These are phyloP conservation scores for Monosporozyma unispora DNA, from an alignment of 805 yeast genomes.

Conservation along the genomic window DNA sequence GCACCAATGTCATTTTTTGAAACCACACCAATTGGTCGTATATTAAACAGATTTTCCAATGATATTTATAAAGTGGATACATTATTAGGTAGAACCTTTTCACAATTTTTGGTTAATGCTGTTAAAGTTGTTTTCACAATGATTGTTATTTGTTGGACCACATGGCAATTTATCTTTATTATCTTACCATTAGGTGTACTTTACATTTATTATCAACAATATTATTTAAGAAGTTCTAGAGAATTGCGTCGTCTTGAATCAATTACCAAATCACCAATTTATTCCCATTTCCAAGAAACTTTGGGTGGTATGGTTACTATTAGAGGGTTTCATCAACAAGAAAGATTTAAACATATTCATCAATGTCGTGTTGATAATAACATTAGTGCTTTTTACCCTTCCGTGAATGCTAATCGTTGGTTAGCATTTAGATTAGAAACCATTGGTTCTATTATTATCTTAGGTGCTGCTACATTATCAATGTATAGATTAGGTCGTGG, in stretches of 20 bases:
- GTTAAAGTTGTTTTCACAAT: constrained; percentile 67
- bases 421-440: constrained; percentile 89
- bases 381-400: constrained; percentile 86
- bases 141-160: constrained; percentile 69
- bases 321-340: constrained; percentile 61
- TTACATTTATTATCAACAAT: constrained; percentile 66
- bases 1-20: constrained; percentile 96
- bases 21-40: constrained; percentile 91
- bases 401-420: constrained; percentile 94
- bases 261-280: constrained; percentile 69
- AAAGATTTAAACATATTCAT: constrained; percentile 56
- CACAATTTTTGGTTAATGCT: constrained; percentile 55
- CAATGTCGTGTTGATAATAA: constrained; percentile 71
- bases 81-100: constrained; percentile 57
- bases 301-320: constrained; percentile 67
- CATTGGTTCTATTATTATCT: constrained; percentile 80
- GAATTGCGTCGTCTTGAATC: constrained; percentile 78
- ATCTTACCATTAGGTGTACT: constrained; percentile 59
- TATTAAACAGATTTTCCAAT: constrained; percentile 81
- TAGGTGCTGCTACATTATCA: constrained; percentile 76
- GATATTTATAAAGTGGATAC: constrained; percentile 89
- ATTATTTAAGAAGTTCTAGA: constrained; percentile 67
- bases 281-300: constrained; percentile 78
- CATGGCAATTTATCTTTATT: constrained; percentile 76
- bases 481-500: constrained; percentile 64